phyloP scores from a whole-genome alignment of 306 rosid species.

The Lagenaria siceraria region DNA sequence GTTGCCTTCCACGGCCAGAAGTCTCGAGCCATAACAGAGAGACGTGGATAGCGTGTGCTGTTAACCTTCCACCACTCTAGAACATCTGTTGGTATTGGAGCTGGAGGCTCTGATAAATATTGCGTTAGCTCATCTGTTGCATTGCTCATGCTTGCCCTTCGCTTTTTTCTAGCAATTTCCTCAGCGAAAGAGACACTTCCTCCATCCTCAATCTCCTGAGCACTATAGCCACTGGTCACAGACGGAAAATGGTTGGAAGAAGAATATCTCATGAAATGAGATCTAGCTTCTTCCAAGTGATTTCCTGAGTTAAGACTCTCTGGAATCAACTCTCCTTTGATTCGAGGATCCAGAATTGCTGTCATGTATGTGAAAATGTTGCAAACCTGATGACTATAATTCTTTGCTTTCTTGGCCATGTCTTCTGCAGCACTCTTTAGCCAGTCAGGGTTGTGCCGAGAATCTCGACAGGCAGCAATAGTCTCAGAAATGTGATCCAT shows the following conservation, averaged over 20 bases:
- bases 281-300: slow-evolving; percentile 73
- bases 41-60: slow-evolving; percentile 69
- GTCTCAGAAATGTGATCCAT: slow-evolving; percentile 97
- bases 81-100: slow-evolving; percentile 80
- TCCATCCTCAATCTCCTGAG: slow-evolving; percentile 63
- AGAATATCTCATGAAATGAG: slow-evolving; percentile 68
- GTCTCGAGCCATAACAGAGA: slow-evolving; percentile 89
- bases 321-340: slow-evolving; percentile 86
- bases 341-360: slow-evolving; percentile 89
- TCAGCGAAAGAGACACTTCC: slow-evolving; percentile 82
- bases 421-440: slow-evolving; percentile 78
- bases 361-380: slow-evolving; percentile 80
- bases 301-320: slow-evolving; percentile 59
- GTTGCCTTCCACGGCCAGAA: slow-evolving; percentile 88
- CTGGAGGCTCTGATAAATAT: slow-evolving; percentile 77
- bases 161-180: slow-evolving; percentile 92
- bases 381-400: slow-evolving; percentile 61
- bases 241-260: slow-evolving; percentile 59
- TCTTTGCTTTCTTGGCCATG: slow-evolving; percentile 73
- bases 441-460: slow-evolving; percentile 76
- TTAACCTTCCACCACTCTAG: slow-evolving; percentile 97
- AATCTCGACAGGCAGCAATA: slow-evolving; percentile 58
- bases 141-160: slow-evolving; percentile 56
- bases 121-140: slow-evolving; percentile 93
- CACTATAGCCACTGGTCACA: slow-evolving; percentile 45